phyloP scores from a whole-genome alignment of 2,329 filamentous ascomycete genomes.

The Thermothelomyces thermophilus region DNA sequence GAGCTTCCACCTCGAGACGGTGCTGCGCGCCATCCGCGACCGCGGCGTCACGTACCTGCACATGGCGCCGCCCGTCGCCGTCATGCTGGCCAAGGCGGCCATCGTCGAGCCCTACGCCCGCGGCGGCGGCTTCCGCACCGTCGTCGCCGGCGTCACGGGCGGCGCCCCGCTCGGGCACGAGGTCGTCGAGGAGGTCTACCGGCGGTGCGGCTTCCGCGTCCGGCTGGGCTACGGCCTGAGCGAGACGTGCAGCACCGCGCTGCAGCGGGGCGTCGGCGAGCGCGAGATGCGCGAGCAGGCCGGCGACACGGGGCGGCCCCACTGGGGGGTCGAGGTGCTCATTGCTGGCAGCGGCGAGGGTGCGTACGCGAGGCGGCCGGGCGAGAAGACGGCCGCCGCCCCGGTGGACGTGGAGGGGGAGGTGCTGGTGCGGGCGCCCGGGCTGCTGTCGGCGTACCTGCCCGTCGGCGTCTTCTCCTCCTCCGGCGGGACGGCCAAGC shows the following conservation, averaged over 20 bases:
- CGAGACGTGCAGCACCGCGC: slow-evolving; percentile 59
- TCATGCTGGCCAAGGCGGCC: slow-evolving; percentile 64
- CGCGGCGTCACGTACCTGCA: slow-evolving; percentile 59
- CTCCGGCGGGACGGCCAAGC: slow-evolving; percentile 29
- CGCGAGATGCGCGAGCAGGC: slow-evolving; percentile 38
- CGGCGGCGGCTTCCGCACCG: slow-evolving; percentile 49
- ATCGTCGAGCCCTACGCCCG: slow-evolving; percentile 54
- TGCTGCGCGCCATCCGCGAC: slow-evolving; percentile 55
- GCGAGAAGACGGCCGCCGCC: slow-evolving; percentile 32
- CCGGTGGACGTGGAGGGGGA: slow-evolving; percentile 52
- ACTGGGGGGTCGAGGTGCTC: slow-evolving; percentile 61
- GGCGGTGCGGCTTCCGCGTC: slow-evolving; percentile 45
- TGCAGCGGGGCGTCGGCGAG: slow-evolving; percentile 50
- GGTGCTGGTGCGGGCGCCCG: slow-evolving; percentile 57
- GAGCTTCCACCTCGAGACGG: slow-evolving; percentile 59
- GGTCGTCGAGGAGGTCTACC: slow-evolving; percentile 53
- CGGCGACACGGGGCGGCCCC: slow-evolving; percentile 59
- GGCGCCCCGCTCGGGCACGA: slow-evolving; percentile 57
- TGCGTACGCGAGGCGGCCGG: slow-evolving; percentile 28
- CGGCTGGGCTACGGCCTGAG: slow-evolving; percentile 70
- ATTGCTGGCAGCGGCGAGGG: slow-evolving; percentile 41
- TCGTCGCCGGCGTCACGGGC: slow-evolving; percentile 50
- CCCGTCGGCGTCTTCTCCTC: slow-evolving; percentile 39
- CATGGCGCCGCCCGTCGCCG: slow-evolving; percentile 64
- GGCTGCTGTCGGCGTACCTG: slow-evolving; percentile 64